Base-by-base conservation (phyloP, 1,284 basidiomycete genomes). In the Coniferiporia sulphurascens region DNA sequence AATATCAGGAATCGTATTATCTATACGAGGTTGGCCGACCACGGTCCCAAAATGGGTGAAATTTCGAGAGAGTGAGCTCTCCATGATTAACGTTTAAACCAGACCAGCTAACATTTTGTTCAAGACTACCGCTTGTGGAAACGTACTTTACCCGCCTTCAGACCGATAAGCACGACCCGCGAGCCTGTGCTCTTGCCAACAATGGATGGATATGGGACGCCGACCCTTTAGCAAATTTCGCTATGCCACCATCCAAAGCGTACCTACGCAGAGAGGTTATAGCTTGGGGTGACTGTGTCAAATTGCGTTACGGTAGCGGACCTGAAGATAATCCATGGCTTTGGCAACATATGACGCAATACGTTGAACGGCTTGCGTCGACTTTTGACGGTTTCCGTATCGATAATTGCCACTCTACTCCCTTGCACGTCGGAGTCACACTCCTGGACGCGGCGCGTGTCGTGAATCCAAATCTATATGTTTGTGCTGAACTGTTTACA, bases 161-260 rank as follows among this genome's bases (percentile, higher is more conserved):
- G 21, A 82, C 82, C 1, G 73, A 83, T 53, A 80, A 83, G 51
- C 77, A 80, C 62, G 85, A 94, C 60, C 84, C 88, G 1, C 70
- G 79, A 19, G 78, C 83, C 8, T 90, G 95, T 67, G 87, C 91
- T 0, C 76, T 98, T 34, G 96, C 96, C 4, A 98, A 98, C 75
- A 99, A 99, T 68, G 96, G 96, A 6, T 99, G 96, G 96, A 96
- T 99, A 67, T 99, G 96, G 96, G 80, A 90, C 61, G 95, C 96
- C 1, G 89, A 99, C 71, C 96, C 96, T 0, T 80, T 99, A 19
- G 81, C 87, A 64, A 97, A 98, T 76, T 99, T 99, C 75, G 96
- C 95, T 8, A 83, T 93, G n/a, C 84, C 85, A 52, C 89, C 91
- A 0, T 98, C 95, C n/a, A 96, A 96, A 71, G 91, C 95, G 1